Conservation (phyloP, 345 rosid genomes). For the Corymbia maculata region DNA sequence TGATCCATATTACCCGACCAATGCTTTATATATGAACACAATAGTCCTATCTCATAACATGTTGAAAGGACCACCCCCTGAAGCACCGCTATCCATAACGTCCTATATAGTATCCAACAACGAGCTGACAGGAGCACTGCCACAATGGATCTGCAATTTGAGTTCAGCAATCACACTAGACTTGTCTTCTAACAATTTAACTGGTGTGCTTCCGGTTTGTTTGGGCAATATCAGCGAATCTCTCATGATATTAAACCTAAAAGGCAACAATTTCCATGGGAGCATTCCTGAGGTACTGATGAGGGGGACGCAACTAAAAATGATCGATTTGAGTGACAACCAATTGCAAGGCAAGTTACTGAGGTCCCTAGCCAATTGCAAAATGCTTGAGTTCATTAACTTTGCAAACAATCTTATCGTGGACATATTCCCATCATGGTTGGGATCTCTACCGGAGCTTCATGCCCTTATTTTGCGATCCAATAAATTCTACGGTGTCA, state of each 20-base stretch:
- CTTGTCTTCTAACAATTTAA: background rate
- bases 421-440: background rate
- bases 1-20: background rate
- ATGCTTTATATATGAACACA: background rate
- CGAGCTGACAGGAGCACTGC: background rate
- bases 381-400: background rate
- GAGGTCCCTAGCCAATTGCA: background rate
- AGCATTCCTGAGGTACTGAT: background rate
- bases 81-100: background rate
- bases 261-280: background rate
- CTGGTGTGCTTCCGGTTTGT: background rate
- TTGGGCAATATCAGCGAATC: background rate
- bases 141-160: background rate
- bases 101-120: background rate
- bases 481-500: background rate
- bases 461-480: background rate
- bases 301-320: background rate
- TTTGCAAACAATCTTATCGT: background rate
- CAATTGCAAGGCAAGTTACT: background rate
- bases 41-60: background rate
- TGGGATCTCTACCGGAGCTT: background rate
- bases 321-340: background rate
- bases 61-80: background rate
- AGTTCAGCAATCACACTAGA: background rate
- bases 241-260: background rate